Conservation (phyloP, 2,329 filamentous ascomycete genomes). For the Penicillium polonicum region DNA sequence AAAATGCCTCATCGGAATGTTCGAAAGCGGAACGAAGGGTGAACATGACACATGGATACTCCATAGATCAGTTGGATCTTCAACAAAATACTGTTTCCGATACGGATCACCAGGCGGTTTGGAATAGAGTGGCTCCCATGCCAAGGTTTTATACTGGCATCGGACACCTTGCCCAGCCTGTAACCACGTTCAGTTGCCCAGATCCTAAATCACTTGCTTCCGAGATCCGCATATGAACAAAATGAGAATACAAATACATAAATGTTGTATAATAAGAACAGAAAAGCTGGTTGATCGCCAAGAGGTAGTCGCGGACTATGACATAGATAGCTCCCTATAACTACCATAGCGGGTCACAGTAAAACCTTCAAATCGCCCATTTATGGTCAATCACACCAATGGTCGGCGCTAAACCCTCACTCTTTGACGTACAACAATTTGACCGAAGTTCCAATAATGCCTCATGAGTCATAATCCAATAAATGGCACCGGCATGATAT, state of each 20-base stretch:
- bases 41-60: constrained; percentile 7
- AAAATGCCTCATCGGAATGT: constrained; percentile 24
- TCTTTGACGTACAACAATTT: too few relatives aligned
- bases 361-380: constrained; percentile 13
- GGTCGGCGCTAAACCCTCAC: constrained; percentile 2
- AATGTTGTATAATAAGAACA: background rate
- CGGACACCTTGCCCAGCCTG: background rate
- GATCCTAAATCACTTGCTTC: background rate
- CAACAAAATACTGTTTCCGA: background rate
- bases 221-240: background rate
- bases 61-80: constrained; percentile 1
- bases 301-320: background rate
- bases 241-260: too few relatives aligned
- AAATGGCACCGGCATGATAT: background rate
- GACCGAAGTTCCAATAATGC: background rate
- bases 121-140: background rate
- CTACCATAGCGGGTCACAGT: background rate
- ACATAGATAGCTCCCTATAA: background rate
- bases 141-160: constrained; percentile 10
- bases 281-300: background rate
- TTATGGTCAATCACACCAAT: constrained; percentile 5
- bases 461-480: background rate
- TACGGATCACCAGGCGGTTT: constrained; percentile 3
- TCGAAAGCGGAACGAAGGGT: background rate
- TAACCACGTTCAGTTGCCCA: background rate